These are phyloP conservation scores for Eucalyptus albens DNA, from an alignment of 345 rosid species.

Conservation along the genomic window DNA sequence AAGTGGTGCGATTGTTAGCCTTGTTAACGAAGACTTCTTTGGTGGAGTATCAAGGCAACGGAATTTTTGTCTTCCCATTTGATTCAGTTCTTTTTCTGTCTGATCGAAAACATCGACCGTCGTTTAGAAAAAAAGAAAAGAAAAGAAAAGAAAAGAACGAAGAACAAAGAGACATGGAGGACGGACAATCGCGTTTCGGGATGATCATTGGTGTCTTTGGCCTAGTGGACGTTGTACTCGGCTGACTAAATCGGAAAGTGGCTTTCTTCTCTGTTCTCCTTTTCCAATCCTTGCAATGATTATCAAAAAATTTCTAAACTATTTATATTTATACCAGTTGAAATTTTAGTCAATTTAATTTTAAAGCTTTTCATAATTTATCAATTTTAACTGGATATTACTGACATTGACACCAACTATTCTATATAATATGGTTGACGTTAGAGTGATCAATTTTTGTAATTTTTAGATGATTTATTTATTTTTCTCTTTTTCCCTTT, in stretches of 20 bases:
- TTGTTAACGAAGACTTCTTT: neutral
- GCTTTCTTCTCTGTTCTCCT: neutral
- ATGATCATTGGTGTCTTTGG: no score
- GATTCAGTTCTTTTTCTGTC: neutral
- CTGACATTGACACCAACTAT: rapidly evolving
- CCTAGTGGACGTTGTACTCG: neutral
- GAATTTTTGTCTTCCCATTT: neutral
- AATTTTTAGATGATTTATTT: neutral
- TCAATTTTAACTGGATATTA: neutral
- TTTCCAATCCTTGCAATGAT: neutral
- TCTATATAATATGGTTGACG: rapidly evolving
- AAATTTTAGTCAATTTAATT: neutral
- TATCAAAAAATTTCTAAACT: neutral
- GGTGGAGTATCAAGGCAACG: neutral
- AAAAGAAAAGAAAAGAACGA: neutral
- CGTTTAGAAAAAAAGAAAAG: neutral
- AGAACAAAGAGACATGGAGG: neutral
- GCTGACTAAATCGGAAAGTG: neutral
- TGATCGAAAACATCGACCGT: neutral
- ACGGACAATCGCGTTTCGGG: neutral
- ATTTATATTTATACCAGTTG: neutral
- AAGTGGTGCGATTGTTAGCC: neutral
- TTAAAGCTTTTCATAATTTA: rapidly evolving
- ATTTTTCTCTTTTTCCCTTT: neutral
- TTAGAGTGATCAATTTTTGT: neutral